Percentiles rank a stretch among this genome's conserved stretches.
phyloP scores from a whole-genome alignment of 2,329 filamentous ascomycete species.

The Claviceps monticola region DNA sequence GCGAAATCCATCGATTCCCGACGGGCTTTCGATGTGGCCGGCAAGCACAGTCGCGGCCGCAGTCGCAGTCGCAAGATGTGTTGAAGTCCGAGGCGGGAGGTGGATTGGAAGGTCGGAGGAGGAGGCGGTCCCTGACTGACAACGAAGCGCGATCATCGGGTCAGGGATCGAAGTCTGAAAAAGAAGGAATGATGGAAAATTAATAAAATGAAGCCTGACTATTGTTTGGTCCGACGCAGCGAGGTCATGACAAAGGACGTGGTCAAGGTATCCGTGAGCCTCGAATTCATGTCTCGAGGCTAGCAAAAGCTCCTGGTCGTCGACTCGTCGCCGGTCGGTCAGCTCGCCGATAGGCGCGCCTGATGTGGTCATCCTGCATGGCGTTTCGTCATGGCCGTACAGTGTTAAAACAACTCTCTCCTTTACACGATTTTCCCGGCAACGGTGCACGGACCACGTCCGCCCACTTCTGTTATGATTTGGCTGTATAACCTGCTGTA shows the following conservation, averaged over 20 bases:
- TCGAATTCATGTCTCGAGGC: background rate
- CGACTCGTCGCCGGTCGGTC: background rate
- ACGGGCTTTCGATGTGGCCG: slow-evolving; percentile 1
- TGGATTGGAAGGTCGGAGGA: background rate
- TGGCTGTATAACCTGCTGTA: too few species aligned
- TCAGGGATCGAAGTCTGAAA: background rate
- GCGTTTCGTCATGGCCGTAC: background rate
- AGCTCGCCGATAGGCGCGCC: background rate
- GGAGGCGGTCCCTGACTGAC: background rate
- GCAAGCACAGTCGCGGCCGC: slow-evolving; percentile 2
- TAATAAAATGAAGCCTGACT: background rate
- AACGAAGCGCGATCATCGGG: slow-evolving; percentile 1
- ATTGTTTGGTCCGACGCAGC: background rate
- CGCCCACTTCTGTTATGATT: too few species aligned
- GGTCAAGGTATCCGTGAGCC: background rate
- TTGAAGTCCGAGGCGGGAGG: background rate
- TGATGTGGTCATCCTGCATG: background rate
- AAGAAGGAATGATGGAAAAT: background rate
- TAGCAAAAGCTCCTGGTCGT: background rate
- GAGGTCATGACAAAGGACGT: background rate
- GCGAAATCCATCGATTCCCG: slow-evolving; percentile 1
- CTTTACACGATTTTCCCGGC: too few species aligned
- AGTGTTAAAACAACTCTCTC: too few species aligned
- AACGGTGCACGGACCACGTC: too few species aligned
- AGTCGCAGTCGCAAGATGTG: slow-evolving; percentile 1